Base-by-base conservation (phyloP, 2,329 filamentous ascomycete genomes). In the Cordyceps farinosa region DNA sequence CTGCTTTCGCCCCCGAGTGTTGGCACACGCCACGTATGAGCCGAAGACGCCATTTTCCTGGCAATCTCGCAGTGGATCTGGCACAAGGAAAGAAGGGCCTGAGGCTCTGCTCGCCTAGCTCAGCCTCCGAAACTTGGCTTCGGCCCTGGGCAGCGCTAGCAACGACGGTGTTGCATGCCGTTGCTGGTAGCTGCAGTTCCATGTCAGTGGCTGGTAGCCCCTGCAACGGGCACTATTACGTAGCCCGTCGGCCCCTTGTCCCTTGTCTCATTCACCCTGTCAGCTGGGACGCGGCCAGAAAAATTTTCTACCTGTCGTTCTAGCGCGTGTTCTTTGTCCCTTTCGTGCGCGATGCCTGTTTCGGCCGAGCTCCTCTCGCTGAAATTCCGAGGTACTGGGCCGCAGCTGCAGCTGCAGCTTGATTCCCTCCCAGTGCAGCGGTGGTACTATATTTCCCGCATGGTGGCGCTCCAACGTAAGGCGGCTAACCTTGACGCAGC, bases 81-180 rank as follows among this genome's bases (percentile, higher is more conserved):
- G 48, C 58, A 54, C 38, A 38, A 61, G 48, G 17, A 51, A 61
- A 53, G 38, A 48, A 40, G 11, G 51, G 40, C 59, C 50, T 61
- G 59, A 61, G 59, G 59, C 59, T 61, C 59, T 61, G 57, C 57
- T 61, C 57, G 47, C 48, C 57, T 51, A 61, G 48, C 47, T 52
- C 47, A 45, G 45, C 36, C 57, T 48, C 7, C 4, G 44, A 60
- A 60, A 52, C 57, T 42, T 32, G 45, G 42, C 56, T 50, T 30
- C 22, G n/a, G 44, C 57, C 15, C 34, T 51, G 22, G 34, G 13
- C 45, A 17, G 27, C 48, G 38, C 57, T 52, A 44, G 47, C 48
- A 52, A 38, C 34, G 47, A 32, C 29, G 38, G 57, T 44, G 30
- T 58, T 60, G 34, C 57, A 60, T 60, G 57, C 57, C 57, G 55